Conservation (phyloP, 164 flowering plant genomes). For the Dillenia turbinata region DNA sequence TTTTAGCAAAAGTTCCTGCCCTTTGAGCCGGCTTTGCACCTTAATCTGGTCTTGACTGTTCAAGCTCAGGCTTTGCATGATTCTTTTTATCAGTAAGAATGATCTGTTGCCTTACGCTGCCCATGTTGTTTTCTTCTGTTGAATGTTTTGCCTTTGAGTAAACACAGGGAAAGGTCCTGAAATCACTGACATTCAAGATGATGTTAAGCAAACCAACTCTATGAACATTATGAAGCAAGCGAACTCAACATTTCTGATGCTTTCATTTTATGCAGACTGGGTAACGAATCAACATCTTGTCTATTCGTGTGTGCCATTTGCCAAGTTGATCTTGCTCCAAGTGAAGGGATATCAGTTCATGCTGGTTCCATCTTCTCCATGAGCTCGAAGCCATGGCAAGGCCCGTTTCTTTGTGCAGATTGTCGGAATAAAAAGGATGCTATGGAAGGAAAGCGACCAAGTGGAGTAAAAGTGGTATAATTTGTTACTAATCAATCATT, state of each 20-base stretch:
- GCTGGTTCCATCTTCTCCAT: slow-evolving; percentile 88
- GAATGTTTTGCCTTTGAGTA: no score
- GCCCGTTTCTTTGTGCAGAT: slow-evolving; percentile 78
- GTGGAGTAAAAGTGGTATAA: slow-evolving; percentile 54
- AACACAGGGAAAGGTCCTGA: no score
- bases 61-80: no score
- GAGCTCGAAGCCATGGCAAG: slow-evolving; percentile 87
- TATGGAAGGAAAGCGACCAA: slow-evolving; percentile 80
- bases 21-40: no score
- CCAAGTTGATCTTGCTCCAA: slow-evolving; percentile 81
- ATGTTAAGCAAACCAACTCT: no score
- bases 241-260: no score
- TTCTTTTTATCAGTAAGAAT: no score
- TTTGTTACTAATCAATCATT: background rate
- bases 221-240: no score
- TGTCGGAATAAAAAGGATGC: slow-evolving; percentile 78
- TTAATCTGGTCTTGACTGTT: no score
- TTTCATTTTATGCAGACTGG: slow-evolving; percentile 43
- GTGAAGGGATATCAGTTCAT: slow-evolving; percentile 85
- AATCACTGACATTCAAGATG: no score
- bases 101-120: no score
- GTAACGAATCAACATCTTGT: slow-evolving; percentile 55
- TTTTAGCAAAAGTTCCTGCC: no score
- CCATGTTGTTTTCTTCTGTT: slow-evolving; percentile 1
- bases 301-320: slow-evolving; percentile 80